Evolutionary conservation across 306 rosid species (phyloP).

Genomic region (Trifolium subterraneum): DNA sequence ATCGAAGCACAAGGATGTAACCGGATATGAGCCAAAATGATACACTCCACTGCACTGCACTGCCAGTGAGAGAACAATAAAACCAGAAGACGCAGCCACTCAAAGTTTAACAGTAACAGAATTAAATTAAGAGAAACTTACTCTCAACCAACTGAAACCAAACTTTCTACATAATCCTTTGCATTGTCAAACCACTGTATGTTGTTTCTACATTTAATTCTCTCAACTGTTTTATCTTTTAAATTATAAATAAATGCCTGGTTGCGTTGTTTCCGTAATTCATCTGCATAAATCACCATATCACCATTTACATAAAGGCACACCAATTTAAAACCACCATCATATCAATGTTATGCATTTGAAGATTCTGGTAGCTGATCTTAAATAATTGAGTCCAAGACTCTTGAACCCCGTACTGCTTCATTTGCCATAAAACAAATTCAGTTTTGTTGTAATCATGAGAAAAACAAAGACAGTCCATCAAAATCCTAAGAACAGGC

Average conservation of each 20-base stretch:
- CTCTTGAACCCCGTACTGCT: not conserved
- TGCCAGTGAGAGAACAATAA: too few relatives aligned
- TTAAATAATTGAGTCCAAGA: constrained; percentile 3
- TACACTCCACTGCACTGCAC: too few relatives aligned
- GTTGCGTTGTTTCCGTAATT: too few relatives aligned
- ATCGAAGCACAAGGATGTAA: too few relatives aligned
- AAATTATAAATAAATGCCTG: not conserved
- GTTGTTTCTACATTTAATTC: not conserved
- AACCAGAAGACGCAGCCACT: too few relatives aligned
- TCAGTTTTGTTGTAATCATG: not conserved
- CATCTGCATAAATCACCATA: not conserved
- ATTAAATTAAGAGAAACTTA: not conserved
- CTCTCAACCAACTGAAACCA: not conserved
- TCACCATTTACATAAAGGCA: not conserved
- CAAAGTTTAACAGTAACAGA: too few relatives aligned
- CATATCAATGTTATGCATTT: too few relatives aligned
- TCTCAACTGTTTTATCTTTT: not conserved
- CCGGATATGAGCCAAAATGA: too few relatives aligned
- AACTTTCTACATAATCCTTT: constrained; percentile 1
- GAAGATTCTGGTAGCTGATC: not conserved
- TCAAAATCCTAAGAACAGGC: not conserved
- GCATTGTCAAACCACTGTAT: not conserved
- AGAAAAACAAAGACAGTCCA: not conserved
- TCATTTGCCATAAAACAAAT: constrained; percentile 4
- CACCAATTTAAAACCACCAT: too few relatives aligned